Evolutionary conservation across 352 stramenopile species (phyloP), one percentile per base, ranked within the genome.

Genomic region (Pythium grandisporangium): DNA sequence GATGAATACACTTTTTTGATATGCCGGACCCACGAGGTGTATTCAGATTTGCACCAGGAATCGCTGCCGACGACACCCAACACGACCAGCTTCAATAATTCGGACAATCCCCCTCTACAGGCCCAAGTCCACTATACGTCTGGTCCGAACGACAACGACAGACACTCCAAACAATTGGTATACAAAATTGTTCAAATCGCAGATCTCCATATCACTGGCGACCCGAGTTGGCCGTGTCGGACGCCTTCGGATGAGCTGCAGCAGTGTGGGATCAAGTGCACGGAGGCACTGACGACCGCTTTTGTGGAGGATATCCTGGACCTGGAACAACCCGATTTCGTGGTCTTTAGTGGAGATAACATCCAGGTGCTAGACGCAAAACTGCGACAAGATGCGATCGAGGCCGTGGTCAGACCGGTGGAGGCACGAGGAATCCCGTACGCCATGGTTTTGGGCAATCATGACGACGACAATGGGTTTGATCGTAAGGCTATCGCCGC

Each of bases 151-250:
- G 8, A 25, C 13, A 30, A 30, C 2, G 20, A 23, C 2, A 42
- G 20, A 2, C 3, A 17, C 12, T 5, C 7, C 5, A 13, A 37
- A 19, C 30, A 38, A 8, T 63, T 78, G 13, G 42, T 52, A 22
- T 83, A 79, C 52, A 79, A 74, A 38, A 68, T 83, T 21, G 38
- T 83, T 10, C 70, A 83, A 36, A 40, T 81, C 17, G 59, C 68
- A 5, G 68, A 81, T 30, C 65, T 81, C 30, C 68, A 81, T 48
- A 57, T 76, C 42, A 66, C 66, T 2, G 70, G 67, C 24, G 59
- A 79, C 37, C 61, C 65, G 14, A 61, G 63, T 14, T 56, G 62
- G 17, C 37, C 44, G 4, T 74, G 48, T 21, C n/a, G 22, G 6
- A 45, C 37, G 4, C 42, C 48, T 13, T 36, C 41, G 51, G n/a